These are phyloP conservation scores for Vicia faba DNA, from an alignment of 306 rosid species.

Conservation along the genomic window DNA sequence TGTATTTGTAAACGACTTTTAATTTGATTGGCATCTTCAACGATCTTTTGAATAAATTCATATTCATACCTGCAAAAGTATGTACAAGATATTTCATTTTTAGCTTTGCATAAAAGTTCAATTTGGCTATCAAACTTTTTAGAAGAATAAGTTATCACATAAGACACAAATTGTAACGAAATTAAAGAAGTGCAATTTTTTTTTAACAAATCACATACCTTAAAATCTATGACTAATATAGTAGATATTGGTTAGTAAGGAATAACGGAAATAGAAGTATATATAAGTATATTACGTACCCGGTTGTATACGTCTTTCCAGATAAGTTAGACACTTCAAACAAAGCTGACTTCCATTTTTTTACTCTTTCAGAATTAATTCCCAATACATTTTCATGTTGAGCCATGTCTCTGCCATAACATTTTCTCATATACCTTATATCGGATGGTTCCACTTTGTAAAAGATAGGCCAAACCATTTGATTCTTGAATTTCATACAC, in stretches of 20 bases:
- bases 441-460: slow-evolving; percentile 31
- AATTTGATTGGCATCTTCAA: not conserved
- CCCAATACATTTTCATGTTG: not conserved
- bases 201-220: not conserved
- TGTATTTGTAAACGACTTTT: not conserved
- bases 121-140: not conserved
- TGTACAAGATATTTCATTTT: not conserved
- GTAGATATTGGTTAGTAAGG: not conserved
- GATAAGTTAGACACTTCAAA: not conserved
- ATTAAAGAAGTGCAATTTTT: not conserved
- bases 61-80: slow-evolving; percentile 37
- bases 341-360: slow-evolving; percentile 31
- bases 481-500: slow-evolving; percentile 16
- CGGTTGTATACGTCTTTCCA: not conserved
- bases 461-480: slow-evolving; percentile 34
- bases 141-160: not conserved
- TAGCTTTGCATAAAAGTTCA: not conserved
- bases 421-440: not conserved
- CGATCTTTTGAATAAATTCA: slow-evolving; percentile 14
- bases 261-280: not conserved
- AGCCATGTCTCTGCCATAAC: not conserved
- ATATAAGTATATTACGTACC: not conserved
- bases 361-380: not conserved
- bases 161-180: not conserved
- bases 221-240: not conserved